phyloP scores from a whole-genome alignment of 768 basidiomycete genomes.

The Fomitopsis serialis region DNA sequence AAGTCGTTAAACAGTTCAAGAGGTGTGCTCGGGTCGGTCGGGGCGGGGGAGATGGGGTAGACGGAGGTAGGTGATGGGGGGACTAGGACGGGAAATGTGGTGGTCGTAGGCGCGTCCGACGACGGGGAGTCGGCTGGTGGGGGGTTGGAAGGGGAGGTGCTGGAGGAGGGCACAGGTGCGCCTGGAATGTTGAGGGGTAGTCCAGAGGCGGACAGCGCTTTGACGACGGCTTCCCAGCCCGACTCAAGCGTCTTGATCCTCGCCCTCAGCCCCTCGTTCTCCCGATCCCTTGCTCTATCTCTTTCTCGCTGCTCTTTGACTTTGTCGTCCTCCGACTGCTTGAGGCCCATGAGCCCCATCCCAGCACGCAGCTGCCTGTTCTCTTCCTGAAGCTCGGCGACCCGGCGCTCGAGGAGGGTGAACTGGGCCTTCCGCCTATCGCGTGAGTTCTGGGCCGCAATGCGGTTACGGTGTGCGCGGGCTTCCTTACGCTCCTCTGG shows the following conservation, averaged over 20 bases:
- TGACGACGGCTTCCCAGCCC: conserved; percentile 78
- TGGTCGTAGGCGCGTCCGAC: conserved; percentile 24
- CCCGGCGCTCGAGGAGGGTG: conserved; percentile 90
- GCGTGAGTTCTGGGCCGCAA: conserved; percentile 90
- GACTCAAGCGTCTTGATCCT: conserved; percentile 74
- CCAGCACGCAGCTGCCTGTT: conserved; percentile 69
- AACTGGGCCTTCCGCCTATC: conserved; percentile 88
- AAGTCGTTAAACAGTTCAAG: conserved; percentile 27
- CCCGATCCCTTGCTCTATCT: conserved; percentile 44
- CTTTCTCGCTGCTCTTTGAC: conserved; percentile 21
- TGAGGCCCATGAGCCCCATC: conserved; percentile 25
- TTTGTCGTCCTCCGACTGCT: conserved; percentile 17
- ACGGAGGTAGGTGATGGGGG: conserved; percentile 25
- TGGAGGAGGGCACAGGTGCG: conserved; percentile 22
- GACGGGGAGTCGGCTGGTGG: conserved; percentile 11
- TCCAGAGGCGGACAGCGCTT: conserved; percentile 66
- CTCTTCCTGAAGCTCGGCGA: conserved; percentile 80
- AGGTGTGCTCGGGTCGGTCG: conserved; percentile 25
- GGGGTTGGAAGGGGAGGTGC: conserved; percentile 17
- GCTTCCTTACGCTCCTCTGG: conserved; percentile 83
- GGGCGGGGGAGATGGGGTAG: conserved; percentile 30
- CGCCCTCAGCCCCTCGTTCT: conserved; percentile 73
- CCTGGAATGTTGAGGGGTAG: conserved; percentile 42
- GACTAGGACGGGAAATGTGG: conserved; percentile 27
- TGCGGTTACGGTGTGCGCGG: conserved; percentile 85